These are phyloP conservation scores for Lachancea mirantina DNA, from an alignment of 805 yeast species.

Conservation along the genomic window DNA sequence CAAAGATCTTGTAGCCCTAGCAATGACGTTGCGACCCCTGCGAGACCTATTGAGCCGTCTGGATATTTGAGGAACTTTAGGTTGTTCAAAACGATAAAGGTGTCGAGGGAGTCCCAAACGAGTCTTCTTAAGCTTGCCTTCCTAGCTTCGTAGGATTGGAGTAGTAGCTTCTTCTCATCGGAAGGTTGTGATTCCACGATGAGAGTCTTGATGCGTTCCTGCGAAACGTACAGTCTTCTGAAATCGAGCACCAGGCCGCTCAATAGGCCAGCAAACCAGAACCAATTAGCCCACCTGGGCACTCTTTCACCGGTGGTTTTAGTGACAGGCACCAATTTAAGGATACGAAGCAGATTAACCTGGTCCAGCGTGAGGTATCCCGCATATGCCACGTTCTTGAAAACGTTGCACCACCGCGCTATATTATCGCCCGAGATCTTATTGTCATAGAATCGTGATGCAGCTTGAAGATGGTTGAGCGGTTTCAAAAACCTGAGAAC, in stretches of 20 bases:
- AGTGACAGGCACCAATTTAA: conserved; percentile 45
- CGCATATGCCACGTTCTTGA: conserved; percentile 55
- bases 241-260: conserved; percentile 56
- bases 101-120: conserved; percentile 70
- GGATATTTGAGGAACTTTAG: conserved; percentile 52
- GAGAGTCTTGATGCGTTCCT: conserved; percentile 25
- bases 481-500: conserved; percentile 81
- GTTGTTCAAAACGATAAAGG: conserved; percentile 65
- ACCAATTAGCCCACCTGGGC: conserved; percentile 54
- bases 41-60: conserved; percentile 77
- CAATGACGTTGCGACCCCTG: conserved; percentile 76
- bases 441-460: conserved; percentile 59
- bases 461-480: conserved; percentile 60
- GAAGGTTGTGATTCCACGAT: conserved; percentile 35
- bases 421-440: conserved; percentile 53
- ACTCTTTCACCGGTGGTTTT: conserved; percentile 40
- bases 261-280: conserved; percentile 70
- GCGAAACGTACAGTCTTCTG: conserved; percentile 44
- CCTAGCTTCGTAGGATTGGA: conserved; percentile 38
- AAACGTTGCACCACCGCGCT: conserved; percentile 26
- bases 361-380: conserved; percentile 60
- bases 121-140: conserved; percentile 52
- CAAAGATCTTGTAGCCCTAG: conserved; percentile 72
- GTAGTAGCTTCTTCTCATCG: conserved; percentile 25
- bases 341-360: conserved; percentile 45